Conservation (phyloP, 2,329 filamentous ascomycete species). For the Botrytis deweyae region DNA sequence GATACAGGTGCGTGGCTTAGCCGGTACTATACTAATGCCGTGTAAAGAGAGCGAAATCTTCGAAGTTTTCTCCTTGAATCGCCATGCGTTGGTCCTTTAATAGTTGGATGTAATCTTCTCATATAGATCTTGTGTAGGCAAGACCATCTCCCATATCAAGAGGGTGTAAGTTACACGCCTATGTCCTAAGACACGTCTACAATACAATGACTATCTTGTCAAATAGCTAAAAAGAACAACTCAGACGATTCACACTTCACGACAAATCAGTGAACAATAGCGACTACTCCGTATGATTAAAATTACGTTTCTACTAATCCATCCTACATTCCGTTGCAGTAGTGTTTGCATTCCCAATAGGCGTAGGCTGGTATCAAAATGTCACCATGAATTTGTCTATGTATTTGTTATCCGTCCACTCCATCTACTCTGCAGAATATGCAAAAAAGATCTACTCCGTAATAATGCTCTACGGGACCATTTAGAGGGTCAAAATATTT, state of each 20-base stretch:
- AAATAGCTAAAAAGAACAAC: background rate
- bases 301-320: background rate
- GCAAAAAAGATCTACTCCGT: too few relatives aligned
- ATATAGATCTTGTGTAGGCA: background rate
- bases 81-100: background rate
- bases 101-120: background rate
- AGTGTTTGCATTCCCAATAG: background rate
- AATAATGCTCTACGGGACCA: too few relatives aligned
- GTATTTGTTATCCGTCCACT: too few relatives aligned
- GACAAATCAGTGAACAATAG: background rate
- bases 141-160: background rate
- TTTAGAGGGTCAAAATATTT: background rate
- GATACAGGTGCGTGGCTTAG: accelerated
- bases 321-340: background rate
- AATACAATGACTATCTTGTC: background rate
- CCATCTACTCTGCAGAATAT: background rate
- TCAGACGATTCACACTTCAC: background rate
- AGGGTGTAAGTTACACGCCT: background rate
- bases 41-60: accelerated
- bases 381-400: too few relatives aligned
- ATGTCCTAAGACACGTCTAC: background rate
- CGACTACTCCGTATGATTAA: too few relatives aligned
- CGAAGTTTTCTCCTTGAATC: background rate
- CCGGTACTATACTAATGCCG: accelerated
- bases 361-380: background rate